Base-by-base conservation (phyloP, 352 stramenopile species). In the Peronospora destructor region DNA sequence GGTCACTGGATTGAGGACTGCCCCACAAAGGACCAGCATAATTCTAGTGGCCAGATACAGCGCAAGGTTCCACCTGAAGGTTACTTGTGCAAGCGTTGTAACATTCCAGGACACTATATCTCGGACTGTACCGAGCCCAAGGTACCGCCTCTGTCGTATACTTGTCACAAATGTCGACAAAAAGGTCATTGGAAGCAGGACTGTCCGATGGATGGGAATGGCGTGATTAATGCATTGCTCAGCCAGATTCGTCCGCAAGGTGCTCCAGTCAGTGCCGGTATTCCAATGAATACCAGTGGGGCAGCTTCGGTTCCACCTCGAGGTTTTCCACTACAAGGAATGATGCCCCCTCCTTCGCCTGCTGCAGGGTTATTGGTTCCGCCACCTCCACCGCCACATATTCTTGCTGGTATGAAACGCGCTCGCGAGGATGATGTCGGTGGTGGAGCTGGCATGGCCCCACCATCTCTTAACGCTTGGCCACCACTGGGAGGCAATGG, bases 161-260 rank as follows among this genome's bases (percentile, higher is more conserved):
- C 78, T 35, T 93, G 82, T 59, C 82, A 93, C 67, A 91, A 91
- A 45, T 93, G 82, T 17, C 79, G 82, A 3, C 82, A 93, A 46
- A 93, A 93, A 47, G 82, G 82, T 19, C 82, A 93, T 49, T 93
- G 82, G 82, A 93, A 93, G 59, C 80, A 91, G 45, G 82, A 93
- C 46, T 93, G 82, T 32, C 82, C 82, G 1, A 76, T 90, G 67
- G 82, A 92, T 49, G 54, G 66, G 12, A 79, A 77, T 41, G 66
- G 76, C 26, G 71, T 62, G 5, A 71, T 79, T 8, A 72, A 61
- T 25, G 71, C 74, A 26, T 67, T 51, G 66, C 71, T 48, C 48
- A 68, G 6, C 53, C 74, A 53, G 59, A 69, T 59, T 45, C 62
- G 49, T 52, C 66, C 26, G 48, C 60, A 14, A 45, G 65, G 33